Conservation (phyloP, 495 filamentous ascomycete genomes). For the Daldinia caldariorum region DNA sequence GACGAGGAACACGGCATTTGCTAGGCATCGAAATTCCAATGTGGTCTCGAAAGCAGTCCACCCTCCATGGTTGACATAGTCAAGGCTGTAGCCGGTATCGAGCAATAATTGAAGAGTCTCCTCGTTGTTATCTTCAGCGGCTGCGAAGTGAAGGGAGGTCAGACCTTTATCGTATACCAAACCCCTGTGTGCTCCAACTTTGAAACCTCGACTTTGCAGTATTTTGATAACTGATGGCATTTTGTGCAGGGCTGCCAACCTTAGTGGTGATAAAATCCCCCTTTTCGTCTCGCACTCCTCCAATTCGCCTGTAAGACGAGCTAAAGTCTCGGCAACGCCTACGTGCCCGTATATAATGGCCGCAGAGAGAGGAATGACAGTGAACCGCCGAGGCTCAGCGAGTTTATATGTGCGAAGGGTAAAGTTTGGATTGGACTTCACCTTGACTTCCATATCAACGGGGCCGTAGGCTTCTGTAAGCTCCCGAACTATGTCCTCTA, state of each 20-base stretch:
- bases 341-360: not conserved
- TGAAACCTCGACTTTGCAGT: not conserved
- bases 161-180: not conserved
- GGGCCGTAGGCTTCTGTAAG: not conserved
- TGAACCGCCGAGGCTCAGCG: no score
- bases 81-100: not conserved
- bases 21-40: not conserved
- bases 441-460: not conserved
- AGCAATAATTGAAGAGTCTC: not conserved
- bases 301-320: not conserved
- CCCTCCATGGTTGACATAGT: not conserved
- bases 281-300: not conserved
- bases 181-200: not conserved
- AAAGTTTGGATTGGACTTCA: no score
- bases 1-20: not conserved
- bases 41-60: not conserved
- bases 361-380: not conserved
- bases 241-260: not conserved
- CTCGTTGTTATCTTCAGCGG: not conserved
- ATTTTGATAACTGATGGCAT: not conserved
- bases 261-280: not conserved
- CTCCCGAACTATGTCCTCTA: not conserved
- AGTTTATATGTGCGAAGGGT: no score
- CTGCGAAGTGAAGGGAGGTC: not conserved
- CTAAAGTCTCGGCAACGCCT: not conserved